Evolutionary conservation across 1,284 basidiomycete genomes (phyloP).

Genomic region (Xanthoconium separans): DNA sequence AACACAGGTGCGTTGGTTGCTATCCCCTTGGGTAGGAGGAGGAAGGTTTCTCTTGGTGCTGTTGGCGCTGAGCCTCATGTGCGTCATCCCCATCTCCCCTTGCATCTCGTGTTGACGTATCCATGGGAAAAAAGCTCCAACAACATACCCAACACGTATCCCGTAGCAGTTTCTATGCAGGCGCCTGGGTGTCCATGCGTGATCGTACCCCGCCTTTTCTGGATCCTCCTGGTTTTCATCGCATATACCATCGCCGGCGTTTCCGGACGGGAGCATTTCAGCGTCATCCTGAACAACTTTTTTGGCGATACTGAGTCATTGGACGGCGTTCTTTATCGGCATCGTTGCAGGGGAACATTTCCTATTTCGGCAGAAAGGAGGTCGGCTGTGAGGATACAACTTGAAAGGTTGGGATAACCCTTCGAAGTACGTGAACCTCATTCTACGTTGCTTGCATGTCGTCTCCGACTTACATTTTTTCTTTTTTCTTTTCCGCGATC

Average conservation of each 20-base stretch:
- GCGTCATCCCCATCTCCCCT: conserved; percentile 8
- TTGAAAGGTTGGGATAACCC: conserved; percentile 54
- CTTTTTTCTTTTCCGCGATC: not conserved
- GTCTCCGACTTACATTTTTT: not conserved
- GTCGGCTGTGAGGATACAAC: conserved; percentile 52
- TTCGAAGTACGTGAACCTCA: conserved; percentile 32
- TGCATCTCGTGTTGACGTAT: not conserved
- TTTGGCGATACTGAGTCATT: conserved; percentile 61
- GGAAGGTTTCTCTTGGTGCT: conserved; percentile 62
- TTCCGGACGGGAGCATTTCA: conserved; percentile 61
- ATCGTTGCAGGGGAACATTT: conserved; percentile 59
- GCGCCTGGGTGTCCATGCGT: conserved; percentile 53
- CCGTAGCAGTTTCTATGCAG: conserved; percentile 56
- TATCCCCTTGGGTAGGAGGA: conserved; percentile 48
- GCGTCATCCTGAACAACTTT: conserved; percentile 54
- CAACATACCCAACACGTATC: conserved; percentile 62
- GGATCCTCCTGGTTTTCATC: conserved; percentile 53
- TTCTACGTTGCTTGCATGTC: not conserved
- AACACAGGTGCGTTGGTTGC: conserved; percentile 44
- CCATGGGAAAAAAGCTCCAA: conserved; percentile 42
- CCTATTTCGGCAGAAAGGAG: conserved; percentile 47
- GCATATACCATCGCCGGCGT: conserved; percentile 61
- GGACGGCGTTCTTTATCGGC: conserved; percentile 60
- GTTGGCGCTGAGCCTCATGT: conserved; percentile 55
- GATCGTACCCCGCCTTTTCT: conserved; percentile 58